Evolutionary conservation across 2,329 filamentous ascomycete genomes (phyloP).

Genomic region (Coleophoma eucalyptorum): DNA sequence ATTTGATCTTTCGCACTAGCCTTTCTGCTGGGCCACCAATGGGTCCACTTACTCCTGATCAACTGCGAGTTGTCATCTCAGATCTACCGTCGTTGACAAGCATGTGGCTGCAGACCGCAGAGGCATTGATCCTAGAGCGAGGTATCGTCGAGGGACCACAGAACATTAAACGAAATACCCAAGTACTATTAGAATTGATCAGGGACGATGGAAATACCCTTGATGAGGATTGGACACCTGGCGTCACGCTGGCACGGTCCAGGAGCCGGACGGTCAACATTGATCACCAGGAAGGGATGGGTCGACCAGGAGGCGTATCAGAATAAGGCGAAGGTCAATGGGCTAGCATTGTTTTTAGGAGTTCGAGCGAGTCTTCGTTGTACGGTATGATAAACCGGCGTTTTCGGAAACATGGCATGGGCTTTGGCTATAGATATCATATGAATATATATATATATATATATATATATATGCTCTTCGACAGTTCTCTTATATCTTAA

Average conservation of each 20-base stretch:
- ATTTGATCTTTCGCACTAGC: conserved; percentile 54
- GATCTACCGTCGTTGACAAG: conserved; percentile 56
- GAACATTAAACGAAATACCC: conserved; percentile 60
- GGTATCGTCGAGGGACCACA: conserved; percentile 52
- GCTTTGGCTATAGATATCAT: conserved; percentile 4
- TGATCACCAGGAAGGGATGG: conserved; percentile 15
- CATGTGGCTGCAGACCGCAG: conserved; percentile 60
- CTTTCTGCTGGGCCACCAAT: conserved; percentile 60
- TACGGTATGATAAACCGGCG: background rate
- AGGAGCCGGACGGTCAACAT: conserved; percentile 12
- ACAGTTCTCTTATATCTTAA: too few species aligned
- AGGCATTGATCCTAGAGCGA: conserved; percentile 56
- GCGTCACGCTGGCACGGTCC: conserved; percentile 4
- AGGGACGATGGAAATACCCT: conserved; percentile 55
- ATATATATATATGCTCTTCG: background rate
- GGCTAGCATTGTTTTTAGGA: background rate
- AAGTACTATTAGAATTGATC: conserved; percentile 62
- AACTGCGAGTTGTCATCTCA: conserved; percentile 44
- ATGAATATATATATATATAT: conserved; percentile 1
- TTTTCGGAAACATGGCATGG: background rate
- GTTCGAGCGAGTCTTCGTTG: conserved; percentile 4
- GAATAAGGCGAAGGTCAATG: conserved; percentile 9
- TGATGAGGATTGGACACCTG: conserved; percentile 53
- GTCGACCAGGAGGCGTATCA: conserved; percentile 13
- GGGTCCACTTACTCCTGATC: conserved; percentile 46